phyloP scores from a whole-genome alignment of 768 basidiomycete species.

The Phanerochaete carnosa region DNA sequence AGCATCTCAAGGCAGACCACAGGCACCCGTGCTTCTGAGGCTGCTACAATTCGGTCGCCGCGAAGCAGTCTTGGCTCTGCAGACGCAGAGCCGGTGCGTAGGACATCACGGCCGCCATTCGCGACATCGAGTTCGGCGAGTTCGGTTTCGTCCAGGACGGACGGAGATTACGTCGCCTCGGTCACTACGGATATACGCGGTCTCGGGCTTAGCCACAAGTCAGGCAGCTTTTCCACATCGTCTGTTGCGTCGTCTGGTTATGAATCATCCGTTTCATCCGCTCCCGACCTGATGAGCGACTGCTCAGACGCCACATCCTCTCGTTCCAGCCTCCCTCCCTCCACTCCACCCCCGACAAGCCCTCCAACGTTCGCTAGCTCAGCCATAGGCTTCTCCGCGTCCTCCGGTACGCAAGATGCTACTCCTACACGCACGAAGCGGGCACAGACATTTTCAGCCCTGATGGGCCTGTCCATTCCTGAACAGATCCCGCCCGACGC shows the following conservation, averaged over 20 bases:
- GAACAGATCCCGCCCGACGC: slow-evolving; percentile 36
- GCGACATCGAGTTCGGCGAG: slow-evolving; percentile 1
- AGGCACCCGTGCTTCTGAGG: background rate
- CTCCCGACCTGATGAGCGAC: slow-evolving; percentile 60
- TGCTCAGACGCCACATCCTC: slow-evolving; percentile 52
- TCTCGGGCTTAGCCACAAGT: background rate
- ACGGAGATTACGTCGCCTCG: background rate
- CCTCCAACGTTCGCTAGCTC: slow-evolving; percentile 23
- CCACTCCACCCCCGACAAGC: slow-evolving; percentile 45
- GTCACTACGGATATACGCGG: background rate
- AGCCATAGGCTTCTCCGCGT: background rate
- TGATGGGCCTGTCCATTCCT: slow-evolving; percentile 22
- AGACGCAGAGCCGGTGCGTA: background rate
- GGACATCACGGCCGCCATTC: background rate
- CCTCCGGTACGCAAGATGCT: slow-evolving; percentile 1
- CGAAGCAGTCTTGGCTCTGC: background rate
- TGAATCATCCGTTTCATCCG: slow-evolving; percentile 38
- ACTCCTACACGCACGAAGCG: slow-evolving; percentile 27
- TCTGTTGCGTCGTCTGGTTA: slow-evolving; percentile 19
- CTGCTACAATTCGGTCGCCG: background rate
- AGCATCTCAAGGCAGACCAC: slow-evolving; percentile 1
- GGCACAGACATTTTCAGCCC: slow-evolving; percentile 7
- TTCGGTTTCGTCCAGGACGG: background rate
- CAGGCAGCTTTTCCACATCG: slow-evolving; percentile 1
- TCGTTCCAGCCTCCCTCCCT: slow-evolving; percentile 44